A percentile compares a stretch with the other conserved stretches of the same genome.
phyloP scores from a whole-genome alignment of 495 filamentous ascomycete genomes.

The Penicillium paxilli region DNA sequence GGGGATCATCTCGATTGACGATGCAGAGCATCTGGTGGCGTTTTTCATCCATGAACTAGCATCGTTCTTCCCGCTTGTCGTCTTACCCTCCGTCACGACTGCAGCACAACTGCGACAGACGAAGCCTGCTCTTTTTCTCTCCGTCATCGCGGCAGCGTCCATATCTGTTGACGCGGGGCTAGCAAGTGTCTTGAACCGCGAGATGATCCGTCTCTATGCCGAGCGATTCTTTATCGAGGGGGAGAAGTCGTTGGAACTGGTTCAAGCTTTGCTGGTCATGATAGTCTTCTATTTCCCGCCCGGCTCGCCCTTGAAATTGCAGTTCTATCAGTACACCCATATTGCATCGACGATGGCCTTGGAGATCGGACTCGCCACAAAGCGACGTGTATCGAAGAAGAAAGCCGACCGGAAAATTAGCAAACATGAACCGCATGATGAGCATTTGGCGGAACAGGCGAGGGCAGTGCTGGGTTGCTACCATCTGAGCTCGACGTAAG shows the following conservation, averaged over 20 bases:
- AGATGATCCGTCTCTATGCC: slow-evolving; percentile 49
- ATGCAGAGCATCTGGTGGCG: slow-evolving; percentile 43
- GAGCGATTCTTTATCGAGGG: slow-evolving; percentile 48
- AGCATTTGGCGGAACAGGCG: slow-evolving; percentile 40
- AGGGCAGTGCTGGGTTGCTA: slow-evolving; percentile 50
- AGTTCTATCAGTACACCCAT: slow-evolving; percentile 56
- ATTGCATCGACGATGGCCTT: slow-evolving; percentile 56
- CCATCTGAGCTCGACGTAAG: slow-evolving; percentile 45
- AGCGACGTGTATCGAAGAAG: slow-evolving; percentile 23
- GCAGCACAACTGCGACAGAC: slow-evolving; percentile 40
- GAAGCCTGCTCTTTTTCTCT: slow-evolving; percentile 52
- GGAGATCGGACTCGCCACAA: slow-evolving; percentile 50
- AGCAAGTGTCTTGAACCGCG: slow-evolving; percentile 44
- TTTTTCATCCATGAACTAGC: slow-evolving; percentile 44
- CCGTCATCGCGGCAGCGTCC: slow-evolving; percentile 49
- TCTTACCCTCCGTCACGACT: slow-evolving; percentile 36
- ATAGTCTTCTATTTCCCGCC: slow-evolving; percentile 53
- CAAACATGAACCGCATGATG: slow-evolving; percentile 25
- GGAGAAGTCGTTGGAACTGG: slow-evolving; percentile 54
- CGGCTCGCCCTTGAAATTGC: slow-evolving; percentile 44
- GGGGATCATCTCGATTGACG: slow-evolving; percentile 45
- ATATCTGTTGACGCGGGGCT: slow-evolving; percentile 41
- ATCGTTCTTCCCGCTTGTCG: slow-evolving; percentile 44
- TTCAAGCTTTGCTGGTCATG: slow-evolving; percentile 51
- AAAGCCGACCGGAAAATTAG: slow-evolving; percentile 21